These are phyloP conservation scores for Pelagomonas calceolata DNA, from an alignment of 108 stramenopile genomes.

Conservation along the genomic window DNA sequence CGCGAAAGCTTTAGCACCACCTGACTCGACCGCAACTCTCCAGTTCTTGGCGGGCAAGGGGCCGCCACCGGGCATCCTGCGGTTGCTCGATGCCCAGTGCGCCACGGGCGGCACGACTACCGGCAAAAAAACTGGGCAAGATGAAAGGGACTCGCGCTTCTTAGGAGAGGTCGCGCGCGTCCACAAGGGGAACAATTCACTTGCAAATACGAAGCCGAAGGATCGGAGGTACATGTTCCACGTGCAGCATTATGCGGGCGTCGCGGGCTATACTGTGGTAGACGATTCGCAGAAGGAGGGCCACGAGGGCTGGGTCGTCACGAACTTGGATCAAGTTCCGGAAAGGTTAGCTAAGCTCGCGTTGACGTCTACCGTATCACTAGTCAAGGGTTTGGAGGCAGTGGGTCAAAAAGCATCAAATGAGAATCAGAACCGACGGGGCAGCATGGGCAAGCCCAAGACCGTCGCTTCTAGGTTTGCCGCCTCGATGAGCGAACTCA, in stretches of 20 bases:
- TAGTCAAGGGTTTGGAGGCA: too few species aligned
- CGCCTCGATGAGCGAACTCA: neutral
- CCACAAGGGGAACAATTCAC: neutral
- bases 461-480: neutral
- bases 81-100: neutral
- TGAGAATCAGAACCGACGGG: neutral
- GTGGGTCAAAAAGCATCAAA: too few species aligned
- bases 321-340: slow-evolving; percentile 12
- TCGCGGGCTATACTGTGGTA: neutral
- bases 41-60: neutral
- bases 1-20: slow-evolving; percentile 2
- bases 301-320: slow-evolving; percentile 2
- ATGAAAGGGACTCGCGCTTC: neutral
- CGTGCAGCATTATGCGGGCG: neutral
- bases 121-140: neutral
- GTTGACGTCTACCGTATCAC: neutral
- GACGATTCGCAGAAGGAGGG: too few species aligned
- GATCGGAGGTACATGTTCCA: neutral
- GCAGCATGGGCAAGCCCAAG: neutral
- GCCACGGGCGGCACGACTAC: neutral
- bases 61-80: neutral
- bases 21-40: neutral
- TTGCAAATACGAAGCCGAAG: neutral
- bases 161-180: neutral
- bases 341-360: neutral